phyloP scores from a whole-genome alignment of 345 rosid species.

The Eucalyptus cloeziana region DNA sequence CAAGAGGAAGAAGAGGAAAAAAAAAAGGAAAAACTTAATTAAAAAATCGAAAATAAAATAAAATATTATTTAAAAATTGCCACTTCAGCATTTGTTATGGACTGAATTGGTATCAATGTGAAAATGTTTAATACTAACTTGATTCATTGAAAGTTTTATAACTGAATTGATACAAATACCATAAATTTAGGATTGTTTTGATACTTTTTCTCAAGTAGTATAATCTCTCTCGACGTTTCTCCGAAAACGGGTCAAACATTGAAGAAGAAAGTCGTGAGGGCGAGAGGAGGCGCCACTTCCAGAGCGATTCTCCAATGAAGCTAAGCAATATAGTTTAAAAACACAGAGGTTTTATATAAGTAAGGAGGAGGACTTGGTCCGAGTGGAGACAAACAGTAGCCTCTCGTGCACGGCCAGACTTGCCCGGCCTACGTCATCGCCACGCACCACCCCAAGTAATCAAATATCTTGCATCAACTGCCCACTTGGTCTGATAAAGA shows the following conservation, averaged over 20 bases:
- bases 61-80: too few species aligned
- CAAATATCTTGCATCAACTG: too few species aligned
- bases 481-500: neutral
- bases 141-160: too few species aligned
- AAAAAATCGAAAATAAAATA: too few species aligned
- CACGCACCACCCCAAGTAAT: neutral
- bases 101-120: too few species aligned
- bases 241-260: constrained; percentile 7
- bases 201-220: neutral
- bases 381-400: neutral
- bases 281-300: constrained; percentile 18
- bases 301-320: neutral
- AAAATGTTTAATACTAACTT: too few species aligned
- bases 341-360: neutral
- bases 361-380: neutral
- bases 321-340: constrained; percentile 12
- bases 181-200: too few species aligned
- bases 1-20: too few species aligned
- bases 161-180: accelerated
- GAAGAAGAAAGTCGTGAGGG: neutral
- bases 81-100: too few species aligned
- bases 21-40: too few species aligned
- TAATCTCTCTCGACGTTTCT: neutral
- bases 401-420: neutral
- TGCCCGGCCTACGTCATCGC: neutral